Evolutionary conservation across 768 basidiomycete species (phyloP).

Genomic region (Mycena vulgaris): DNA sequence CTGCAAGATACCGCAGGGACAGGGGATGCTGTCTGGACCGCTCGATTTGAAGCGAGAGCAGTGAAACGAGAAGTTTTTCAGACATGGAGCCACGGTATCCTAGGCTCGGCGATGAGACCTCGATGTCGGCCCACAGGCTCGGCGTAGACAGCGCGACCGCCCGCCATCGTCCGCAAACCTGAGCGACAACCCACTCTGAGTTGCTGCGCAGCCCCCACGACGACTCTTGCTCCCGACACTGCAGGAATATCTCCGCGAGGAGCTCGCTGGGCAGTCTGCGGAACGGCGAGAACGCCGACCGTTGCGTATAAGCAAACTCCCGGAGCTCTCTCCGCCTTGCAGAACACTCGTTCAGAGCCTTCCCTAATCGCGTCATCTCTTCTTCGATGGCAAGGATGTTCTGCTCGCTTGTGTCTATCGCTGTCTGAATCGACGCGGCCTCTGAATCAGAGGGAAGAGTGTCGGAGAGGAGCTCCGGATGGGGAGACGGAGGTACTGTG

Average conservation of each 20-base stretch:
- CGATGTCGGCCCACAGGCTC: slow-evolving; percentile 4
- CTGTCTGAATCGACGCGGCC: not conserved
- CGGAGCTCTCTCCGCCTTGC: not conserved
- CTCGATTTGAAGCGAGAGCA: slow-evolving; percentile 12
- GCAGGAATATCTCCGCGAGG: slow-evolving; percentile 9
- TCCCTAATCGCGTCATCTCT: not conserved
- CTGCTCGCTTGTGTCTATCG: not conserved
- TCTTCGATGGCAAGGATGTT: not conserved
- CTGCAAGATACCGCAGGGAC: not conserved
- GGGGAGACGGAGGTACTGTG: not conserved
- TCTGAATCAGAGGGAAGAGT: not conserved
- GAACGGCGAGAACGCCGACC: not conserved
- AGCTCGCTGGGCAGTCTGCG: slow-evolving; percentile 5
- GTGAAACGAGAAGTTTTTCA: not conserved
- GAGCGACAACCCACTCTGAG: not conserved
- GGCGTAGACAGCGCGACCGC: slow-evolving; percentile 12
- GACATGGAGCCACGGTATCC: not conserved
- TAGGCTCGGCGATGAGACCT: not conserved
- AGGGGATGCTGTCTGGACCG: not conserved
- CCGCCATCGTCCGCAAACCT: slow-evolving; percentile 5
- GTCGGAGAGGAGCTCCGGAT: not conserved
- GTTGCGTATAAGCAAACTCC: not conserved
- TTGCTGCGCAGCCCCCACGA: not conserved
- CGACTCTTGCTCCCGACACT: not conserved
- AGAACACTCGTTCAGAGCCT: not conserved